Percentiles rank a stretch among this genome's conserved stretches.
These are phyloP conservation scores for Clausena lansium DNA, from an alignment of 345 rosid genomes.

Conservation along the genomic window DNA sequence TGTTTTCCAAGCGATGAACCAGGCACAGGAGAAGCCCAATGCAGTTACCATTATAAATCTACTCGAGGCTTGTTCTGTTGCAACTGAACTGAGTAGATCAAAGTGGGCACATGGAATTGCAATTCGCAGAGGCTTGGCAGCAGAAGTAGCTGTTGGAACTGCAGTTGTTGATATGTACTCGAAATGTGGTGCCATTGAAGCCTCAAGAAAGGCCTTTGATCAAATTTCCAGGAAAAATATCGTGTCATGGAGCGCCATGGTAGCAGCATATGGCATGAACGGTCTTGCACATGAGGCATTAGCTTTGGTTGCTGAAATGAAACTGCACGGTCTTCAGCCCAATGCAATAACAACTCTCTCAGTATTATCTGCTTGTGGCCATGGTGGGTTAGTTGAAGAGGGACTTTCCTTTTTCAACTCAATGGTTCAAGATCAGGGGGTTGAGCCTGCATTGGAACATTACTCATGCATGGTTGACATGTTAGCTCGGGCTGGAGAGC, in stretches of 20 bases:
- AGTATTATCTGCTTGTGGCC: conserved; percentile 68
- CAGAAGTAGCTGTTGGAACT: conserved; percentile 53
- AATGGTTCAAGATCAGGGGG: conserved; percentile 40
- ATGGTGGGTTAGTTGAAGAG: conserved; percentile 59
- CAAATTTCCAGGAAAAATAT: conserved; percentile 43
- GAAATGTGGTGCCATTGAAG: conserved; percentile 51
- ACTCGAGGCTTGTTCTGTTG: conserved; percentile 61
- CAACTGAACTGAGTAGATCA: conserved; percentile 53
- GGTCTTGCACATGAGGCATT: conserved; percentile 59
- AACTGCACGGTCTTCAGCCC: conserved; percentile 42
- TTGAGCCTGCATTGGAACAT: conserved; percentile 48
- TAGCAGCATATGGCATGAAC: conserved; percentile 65
- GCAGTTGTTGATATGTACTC: conserved; percentile 67
- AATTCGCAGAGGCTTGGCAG: conserved; percentile 51
- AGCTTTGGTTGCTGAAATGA: conserved; percentile 50
- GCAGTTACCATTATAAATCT: conserved; percentile 47
- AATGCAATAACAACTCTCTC: conserved; percentile 59
- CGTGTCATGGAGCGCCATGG: conserved; percentile 70
- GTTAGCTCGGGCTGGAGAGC: conserved; percentile 68
- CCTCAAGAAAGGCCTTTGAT: conserved; percentile 55
- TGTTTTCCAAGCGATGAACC: conserved; percentile 48
- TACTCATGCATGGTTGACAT: conserved; percentile 69
- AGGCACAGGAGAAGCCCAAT: conserved; percentile 37
- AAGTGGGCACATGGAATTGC: conserved; percentile 72
- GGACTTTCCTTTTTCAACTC: conserved; percentile 60